Conservation (phyloP, 2,329 filamentous ascomycete species). For the Didymella glomerata region DNA sequence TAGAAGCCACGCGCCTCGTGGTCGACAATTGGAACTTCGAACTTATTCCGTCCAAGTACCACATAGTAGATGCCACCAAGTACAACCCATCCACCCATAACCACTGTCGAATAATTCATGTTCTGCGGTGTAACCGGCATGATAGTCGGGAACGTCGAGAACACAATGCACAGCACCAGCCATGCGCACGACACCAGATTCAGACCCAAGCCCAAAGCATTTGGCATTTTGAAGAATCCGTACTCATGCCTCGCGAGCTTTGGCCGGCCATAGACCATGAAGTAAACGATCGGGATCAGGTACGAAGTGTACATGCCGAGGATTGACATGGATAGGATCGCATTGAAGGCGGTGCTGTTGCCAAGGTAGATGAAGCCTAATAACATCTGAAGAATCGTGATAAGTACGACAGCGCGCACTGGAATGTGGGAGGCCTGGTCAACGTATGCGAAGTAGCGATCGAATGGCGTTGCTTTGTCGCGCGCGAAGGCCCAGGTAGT, state of each 20-base stretch:
- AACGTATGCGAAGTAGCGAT: conserved; percentile 51
- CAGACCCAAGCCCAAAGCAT: conserved; percentile 42
- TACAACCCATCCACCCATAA: conserved; percentile 53
- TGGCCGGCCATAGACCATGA: conserved; percentile 51
- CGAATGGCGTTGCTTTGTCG: conserved; percentile 51
- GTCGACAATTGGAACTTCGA: conserved; percentile 36
- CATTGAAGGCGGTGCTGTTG: conserved; percentile 55
- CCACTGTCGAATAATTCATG: conserved; percentile 60
- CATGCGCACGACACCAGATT: conserved; percentile 57
- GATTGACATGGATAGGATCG: conserved; percentile 54
- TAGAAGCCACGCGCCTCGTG: conserved; percentile 25
- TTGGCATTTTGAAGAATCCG: conserved; percentile 42
- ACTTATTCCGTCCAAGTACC: conserved; percentile 33
- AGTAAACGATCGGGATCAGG: conserved; percentile 52
- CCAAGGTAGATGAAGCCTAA: conserved; percentile 53
- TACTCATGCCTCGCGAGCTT: conserved; percentile 24
- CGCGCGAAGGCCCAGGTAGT: conserved; percentile 54
- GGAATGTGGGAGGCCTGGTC: conserved; percentile 46
- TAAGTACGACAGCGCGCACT: conserved; percentile 38
- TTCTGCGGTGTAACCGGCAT: conserved; percentile 54
- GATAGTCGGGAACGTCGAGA: conserved; percentile 56
- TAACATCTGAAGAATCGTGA: conserved; percentile 42
- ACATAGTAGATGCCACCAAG: conserved; percentile 51
- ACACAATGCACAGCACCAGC: conserved; percentile 56
- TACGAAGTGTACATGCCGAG: conserved; percentile 58